Base-by-base conservation (phyloP, 2,329 filamentous ascomycete genomes). In the Gremmenia infestans region DNA sequence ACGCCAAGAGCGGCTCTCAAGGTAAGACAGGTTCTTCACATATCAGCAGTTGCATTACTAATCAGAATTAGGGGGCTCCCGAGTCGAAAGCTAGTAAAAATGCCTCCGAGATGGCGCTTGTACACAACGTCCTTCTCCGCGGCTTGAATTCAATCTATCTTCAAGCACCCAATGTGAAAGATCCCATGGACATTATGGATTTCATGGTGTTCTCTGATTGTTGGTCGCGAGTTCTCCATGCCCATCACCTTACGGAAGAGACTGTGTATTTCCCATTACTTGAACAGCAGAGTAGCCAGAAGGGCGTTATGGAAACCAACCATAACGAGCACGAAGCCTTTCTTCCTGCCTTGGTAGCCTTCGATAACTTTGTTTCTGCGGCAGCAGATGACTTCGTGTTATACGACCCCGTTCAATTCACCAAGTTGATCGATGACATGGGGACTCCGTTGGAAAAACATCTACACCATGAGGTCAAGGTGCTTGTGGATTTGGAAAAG, bases 321-420 rank as follows among this genome's bases (percentile, higher is more conserved):
- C 63, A 76, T 4, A 66, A 69, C n/a, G 73, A 78, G 54, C 75
- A 77, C 60, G 62, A 67, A 5, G 60, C 63, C 0, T 77, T 78
- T 56, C 66, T 72, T 14, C 63, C 61, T 0, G 74, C 73, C 0
- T 54, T 78, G 3, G 62, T 65, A 0, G 55, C 46, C 1, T 74
- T 72, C 22, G 60, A 60, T 45, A 58, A 46, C 4, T 77, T 75
- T 61, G 48, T 73, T 9, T 32, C 28, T 11, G 9, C 28, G 28
- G 28, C 28, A 32, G 9, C 28, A 11, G 28, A 32, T 11, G 28
- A 32, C 28, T 32, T 32, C 9, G 9, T 8, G 28, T 32, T 32
- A 11, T 32, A 32, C 8, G 28, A 32, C 9, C 9, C 28, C 8
- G 8, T 9, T 11, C 8, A 32, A 11, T 32, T 32, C 8, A 32